Percentiles rank a stretch among this genome's conserved stretches.
phyloP scores from a whole-genome alignment of 2,329 filamentous ascomycete species.

The Gliomastix tumulicola region DNA sequence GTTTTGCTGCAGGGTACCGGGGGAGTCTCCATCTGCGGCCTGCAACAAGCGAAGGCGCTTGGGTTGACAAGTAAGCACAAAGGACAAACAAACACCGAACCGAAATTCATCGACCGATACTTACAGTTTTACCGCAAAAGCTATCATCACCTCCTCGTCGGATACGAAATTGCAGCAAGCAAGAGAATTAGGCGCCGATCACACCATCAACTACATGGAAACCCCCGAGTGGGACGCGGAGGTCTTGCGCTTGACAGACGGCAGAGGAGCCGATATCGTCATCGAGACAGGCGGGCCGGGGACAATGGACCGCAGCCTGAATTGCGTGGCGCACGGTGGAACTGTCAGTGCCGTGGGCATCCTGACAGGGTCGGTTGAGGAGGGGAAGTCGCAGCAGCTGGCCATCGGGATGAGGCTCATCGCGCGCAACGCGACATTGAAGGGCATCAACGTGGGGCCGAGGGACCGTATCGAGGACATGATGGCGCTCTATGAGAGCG shows the following conservation, averaged over 20 bases:
- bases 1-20: slow-evolving; percentile 42
- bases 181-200: slow-evolving; percentile 30
- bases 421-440: slow-evolving; percentile 10
- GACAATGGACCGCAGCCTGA: slow-evolving; percentile 35
- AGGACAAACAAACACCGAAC: neutral
- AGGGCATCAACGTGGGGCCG: slow-evolving; percentile 50
- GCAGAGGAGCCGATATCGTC: slow-evolving; percentile 33
- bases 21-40: slow-evolving; percentile 34
- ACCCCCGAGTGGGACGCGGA: slow-evolving; percentile 35
- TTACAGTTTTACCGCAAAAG: no score
- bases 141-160: slow-evolving; percentile 42
- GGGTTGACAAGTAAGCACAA: neutral
- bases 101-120: no score
- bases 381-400: slow-evolving; percentile 44
- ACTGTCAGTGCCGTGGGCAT: slow-evolving; percentile 38
- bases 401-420: slow-evolving; percentile 26
- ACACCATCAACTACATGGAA: slow-evolving; percentile 41
- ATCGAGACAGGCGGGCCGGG: slow-evolving; percentile 30
- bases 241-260: slow-evolving; percentile 32
- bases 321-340: slow-evolving; percentile 34
- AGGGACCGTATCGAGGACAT: slow-evolving; percentile 36
- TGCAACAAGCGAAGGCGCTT: slow-evolving; percentile 36
- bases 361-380: slow-evolving; percentile 15
- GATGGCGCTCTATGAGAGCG: slow-evolving; percentile 26
- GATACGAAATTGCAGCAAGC: slow-evolving; percentile 35